Evolutionary conservation across 441 rosid species (phyloP).

Genomic region (Aleurites moluccanus): DNA sequence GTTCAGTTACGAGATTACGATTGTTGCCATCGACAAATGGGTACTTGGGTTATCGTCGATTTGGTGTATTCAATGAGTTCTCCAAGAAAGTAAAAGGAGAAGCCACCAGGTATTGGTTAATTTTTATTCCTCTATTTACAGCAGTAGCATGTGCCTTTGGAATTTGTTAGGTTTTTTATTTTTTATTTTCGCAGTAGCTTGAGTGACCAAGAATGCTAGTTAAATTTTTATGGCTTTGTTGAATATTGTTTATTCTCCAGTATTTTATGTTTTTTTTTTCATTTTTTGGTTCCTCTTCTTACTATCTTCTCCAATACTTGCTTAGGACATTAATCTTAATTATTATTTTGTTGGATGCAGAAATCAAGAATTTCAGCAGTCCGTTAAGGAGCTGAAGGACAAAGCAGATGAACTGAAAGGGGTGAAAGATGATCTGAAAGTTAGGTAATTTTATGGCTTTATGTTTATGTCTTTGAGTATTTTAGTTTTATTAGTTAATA

Average conservation of each 20-base stretch:
- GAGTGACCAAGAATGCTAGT: neutral
- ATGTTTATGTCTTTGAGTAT: neutral
- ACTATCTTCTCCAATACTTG: neutral
- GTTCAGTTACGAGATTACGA: conserved; percentile 37
- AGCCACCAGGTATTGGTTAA: conserved; percentile 50
- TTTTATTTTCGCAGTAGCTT: neutral
- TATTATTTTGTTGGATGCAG: conserved; percentile 33
- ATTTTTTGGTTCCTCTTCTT: neutral
- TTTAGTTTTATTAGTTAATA: conserved; percentile 40
- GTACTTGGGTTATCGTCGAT: conserved; percentile 40
- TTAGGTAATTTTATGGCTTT: conserved; percentile 49
- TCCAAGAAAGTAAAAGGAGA: conserved; percentile 74
- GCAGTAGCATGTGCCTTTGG: neutral
- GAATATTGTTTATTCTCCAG: neutral
- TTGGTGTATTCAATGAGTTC: conserved; percentile 74
- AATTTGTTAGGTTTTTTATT: neutral
- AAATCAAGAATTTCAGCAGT: conserved; percentile 66
- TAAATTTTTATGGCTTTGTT: neutral
- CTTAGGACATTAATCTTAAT: neutral
- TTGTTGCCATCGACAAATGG: conserved; percentile 33
- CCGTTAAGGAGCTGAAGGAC: conserved; percentile 76
- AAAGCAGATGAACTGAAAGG: conserved; percentile 70
- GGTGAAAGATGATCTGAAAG: conserved; percentile 67
- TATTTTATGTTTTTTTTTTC: neutral
- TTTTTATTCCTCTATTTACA: neutral